These are phyloP conservation scores for Suillus occidentalis DNA, from an alignment of 768 basidiomycete species.

Conservation along the genomic window DNA sequence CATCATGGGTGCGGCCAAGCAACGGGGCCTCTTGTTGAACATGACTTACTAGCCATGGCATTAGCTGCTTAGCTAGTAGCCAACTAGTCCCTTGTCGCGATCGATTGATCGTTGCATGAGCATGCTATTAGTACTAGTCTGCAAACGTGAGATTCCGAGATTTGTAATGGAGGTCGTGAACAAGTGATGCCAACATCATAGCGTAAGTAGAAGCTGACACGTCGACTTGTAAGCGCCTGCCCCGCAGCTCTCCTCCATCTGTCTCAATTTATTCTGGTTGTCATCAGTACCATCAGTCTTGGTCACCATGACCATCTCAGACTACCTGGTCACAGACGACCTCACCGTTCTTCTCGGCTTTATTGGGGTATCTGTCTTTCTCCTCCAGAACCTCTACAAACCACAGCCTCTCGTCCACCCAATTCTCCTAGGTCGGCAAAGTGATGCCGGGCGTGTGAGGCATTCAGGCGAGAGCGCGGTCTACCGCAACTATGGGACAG, in stretches of 20 bases:
- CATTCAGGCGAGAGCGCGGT: constrained; percentile 82
- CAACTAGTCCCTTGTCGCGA: not conserved
- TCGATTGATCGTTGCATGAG: not conserved
- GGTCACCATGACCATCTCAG: constrained; percentile 43
- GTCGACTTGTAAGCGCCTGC: not conserved
- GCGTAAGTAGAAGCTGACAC: not conserved
- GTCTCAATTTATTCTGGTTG: not conserved
- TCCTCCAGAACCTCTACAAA: constrained; percentile 75
- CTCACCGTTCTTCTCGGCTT: constrained; percentile 75
- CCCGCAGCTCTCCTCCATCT: not conserved
- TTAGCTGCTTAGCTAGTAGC: not conserved
- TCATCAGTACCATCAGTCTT: constrained; percentile 1
- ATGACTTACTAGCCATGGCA: not conserved
- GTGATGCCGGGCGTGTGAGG: constrained; percentile 81
- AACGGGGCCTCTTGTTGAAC: not conserved
- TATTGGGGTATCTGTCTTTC: constrained; percentile 72
- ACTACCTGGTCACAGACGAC: constrained; percentile 75
- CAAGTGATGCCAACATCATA: not conserved
- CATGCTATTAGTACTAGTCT: not conserved
- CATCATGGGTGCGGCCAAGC: not conserved
- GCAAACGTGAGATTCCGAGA: not conserved
- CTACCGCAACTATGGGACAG: constrained; percentile 89
- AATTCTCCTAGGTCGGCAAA: constrained; percentile 90
- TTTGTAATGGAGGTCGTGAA: not conserved
- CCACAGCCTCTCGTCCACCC: constrained; percentile 89